Evolutionary conservation across 2,329 filamentous ascomycete species (phyloP), one percentile per base, ranked within the genome.

Genomic region (Blastomyces gilchristii): DNA sequence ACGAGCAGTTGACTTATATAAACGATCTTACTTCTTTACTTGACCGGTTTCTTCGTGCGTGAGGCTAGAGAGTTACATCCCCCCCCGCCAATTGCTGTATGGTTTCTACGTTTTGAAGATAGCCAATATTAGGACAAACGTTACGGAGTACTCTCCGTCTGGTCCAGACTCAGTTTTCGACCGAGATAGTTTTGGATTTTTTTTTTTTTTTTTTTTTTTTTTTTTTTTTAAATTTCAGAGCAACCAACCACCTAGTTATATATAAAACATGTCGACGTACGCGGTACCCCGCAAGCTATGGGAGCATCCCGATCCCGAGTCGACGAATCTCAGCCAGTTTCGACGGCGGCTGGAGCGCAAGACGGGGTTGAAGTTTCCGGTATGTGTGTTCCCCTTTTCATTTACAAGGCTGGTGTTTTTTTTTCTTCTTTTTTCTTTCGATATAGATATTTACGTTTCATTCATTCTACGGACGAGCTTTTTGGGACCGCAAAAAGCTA

Each of bases 221-320:
- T 22, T 22, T 22, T 22, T 22, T 22, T 22, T 22, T 22, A 22
- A 22, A 16, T 22, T 39, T 49, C 14, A 47, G 9, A 47, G 37
- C n/a, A 3, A 25, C n/a, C 18, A 22, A 9, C 16, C 22, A 11
- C 41, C 2, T 2, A 0, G 12, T 43, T 41, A 8, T 12, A 41
- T 16, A 53, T 37, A 50, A 25, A 53, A 39, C 28, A 54, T 45
- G 34, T 56, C 53, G 9, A 59, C 53, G 9, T 59, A 56, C 25
- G 31, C 63, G 4, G 52, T 61, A 14, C 70, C 65, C 3, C 67
- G 65, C 53, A 68, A 70, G 62, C 59, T 70, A 61, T 70, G 69
- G 69, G 63, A 70, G 61, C 69, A 70, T 58, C 65, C 68, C 14
- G 52, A 65, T 59, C 69, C 69, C 11, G 68, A 69, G 39, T 68